Conservation (phyloP, 176 grass and related monocot genomes). For the Thinopyrum elongatum region DNA sequence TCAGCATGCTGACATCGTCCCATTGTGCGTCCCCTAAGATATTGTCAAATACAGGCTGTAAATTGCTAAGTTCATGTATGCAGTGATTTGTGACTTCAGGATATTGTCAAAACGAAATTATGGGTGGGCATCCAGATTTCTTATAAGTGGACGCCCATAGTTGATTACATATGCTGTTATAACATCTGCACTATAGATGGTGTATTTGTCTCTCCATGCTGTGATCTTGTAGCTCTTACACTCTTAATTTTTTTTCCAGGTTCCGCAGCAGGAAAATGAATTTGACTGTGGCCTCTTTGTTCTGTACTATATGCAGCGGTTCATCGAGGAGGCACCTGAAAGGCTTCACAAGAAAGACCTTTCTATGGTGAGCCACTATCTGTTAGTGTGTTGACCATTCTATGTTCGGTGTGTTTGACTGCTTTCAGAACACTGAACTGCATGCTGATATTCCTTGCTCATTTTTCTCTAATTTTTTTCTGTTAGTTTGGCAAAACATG, state of each 20-base stretch:
- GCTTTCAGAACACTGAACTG: not conserved
- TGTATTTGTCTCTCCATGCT: not conserved
- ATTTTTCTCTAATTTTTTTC: not conserved
- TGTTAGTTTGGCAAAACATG: constrained; percentile 70
- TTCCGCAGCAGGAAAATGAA: constrained; percentile 90
- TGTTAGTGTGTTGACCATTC: constrained; percentile 11
- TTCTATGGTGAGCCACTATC: constrained; percentile 43
- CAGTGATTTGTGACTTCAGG: not conserved
- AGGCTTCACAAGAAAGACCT: constrained; percentile 68
- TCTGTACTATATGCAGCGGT: constrained; percentile 78
- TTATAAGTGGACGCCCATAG: not conserved
- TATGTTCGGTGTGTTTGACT: constrained; percentile 17
- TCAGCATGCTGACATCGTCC: too few relatives aligned
- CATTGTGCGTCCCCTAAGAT: not conserved
- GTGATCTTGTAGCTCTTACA: not conserved
- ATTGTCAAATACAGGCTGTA: not conserved
- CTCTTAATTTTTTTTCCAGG: constrained; percentile 48
- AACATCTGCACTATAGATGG: not conserved
- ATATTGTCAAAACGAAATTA: constrained; percentile 6
- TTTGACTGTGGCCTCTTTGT: constrained; percentile 97
- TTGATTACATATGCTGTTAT: not conserved
- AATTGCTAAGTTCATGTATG: constrained; percentile 2
- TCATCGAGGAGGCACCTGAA: constrained; percentile 76
- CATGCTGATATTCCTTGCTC: constrained; percentile 3
- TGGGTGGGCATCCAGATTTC: not conserved